phyloP scores from a whole-genome alignment of 805 yeast genomes.

The Scheffersomyces stipitis region DNA sequence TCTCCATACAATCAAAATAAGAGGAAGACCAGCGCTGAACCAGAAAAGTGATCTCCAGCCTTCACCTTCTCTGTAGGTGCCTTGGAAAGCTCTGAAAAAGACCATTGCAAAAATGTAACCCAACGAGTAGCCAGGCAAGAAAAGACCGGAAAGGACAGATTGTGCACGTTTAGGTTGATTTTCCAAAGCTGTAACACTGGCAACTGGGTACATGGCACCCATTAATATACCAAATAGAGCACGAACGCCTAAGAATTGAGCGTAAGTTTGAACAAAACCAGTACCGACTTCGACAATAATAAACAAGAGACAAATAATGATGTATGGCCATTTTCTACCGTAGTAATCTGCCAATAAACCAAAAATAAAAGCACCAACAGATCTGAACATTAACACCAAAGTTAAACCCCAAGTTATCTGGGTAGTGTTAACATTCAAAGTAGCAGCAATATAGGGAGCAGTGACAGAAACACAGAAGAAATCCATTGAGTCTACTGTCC shows the following conservation, averaged over 20 bases:
- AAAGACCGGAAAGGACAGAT: constrained; percentile 23
- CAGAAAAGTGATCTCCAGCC: constrained; percentile 26
- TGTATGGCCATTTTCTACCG: constrained; percentile 25
- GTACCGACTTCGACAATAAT: constrained; percentile 22
- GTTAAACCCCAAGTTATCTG: constrained; percentile 27
- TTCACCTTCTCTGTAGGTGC: constrained; percentile 11
- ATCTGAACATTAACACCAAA: constrained; percentile 25
- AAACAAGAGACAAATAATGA: constrained; percentile 17
- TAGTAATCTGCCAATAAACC: constrained; percentile 23
- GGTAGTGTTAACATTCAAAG: constrained; percentile 13
- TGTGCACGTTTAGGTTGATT: constrained; percentile 19
- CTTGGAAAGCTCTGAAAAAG: constrained; percentile 21
- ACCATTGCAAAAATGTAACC: constrained; percentile 24
- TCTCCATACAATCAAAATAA: constrained; percentile 21
- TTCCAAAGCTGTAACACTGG: constrained; percentile 20
- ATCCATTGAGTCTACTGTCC: constrained; percentile 27
- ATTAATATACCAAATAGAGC: constrained; percentile 25
- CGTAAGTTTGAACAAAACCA: constrained; percentile 21
- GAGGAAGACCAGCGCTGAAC: constrained; percentile 25
- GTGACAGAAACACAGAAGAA: constrained; percentile 23
- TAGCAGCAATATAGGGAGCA: constrained; percentile 16
- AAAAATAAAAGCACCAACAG: constrained; percentile 24
- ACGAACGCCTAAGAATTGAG: constrained; percentile 22
- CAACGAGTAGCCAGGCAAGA: constrained; percentile 27
- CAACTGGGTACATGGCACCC: constrained; percentile 25